A percentile compares a stretch with the other conserved stretches of the same genome.
Conservation (phyloP, 1,284 basidiomycete genomes). For the Microbotryum scabiosae region DNA sequence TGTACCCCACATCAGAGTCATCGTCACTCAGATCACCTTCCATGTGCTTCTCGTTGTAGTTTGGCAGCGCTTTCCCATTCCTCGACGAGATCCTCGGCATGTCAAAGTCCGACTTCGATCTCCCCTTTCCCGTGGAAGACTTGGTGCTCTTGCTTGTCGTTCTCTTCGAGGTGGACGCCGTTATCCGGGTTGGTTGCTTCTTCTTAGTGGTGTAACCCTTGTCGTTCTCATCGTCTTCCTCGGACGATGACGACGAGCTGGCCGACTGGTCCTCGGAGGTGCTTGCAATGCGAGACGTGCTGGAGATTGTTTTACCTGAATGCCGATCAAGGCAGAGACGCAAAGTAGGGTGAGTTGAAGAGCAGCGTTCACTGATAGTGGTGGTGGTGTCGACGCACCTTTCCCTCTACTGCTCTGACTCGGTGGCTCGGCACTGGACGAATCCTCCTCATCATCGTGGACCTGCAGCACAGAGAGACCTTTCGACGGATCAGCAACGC, state of each 20-base stretch:
- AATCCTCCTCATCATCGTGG: slow-evolving; percentile 23
- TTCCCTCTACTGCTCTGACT: slow-evolving; percentile 21
- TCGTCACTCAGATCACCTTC: slow-evolving; percentile 15
- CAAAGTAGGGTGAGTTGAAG: no score
- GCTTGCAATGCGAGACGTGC: no score
- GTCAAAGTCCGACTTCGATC: slow-evolving; percentile 21
- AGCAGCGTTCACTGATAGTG: no score
- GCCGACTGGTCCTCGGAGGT: slow-evolving; percentile 15
- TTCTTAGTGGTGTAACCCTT: slow-evolving; percentile 17
- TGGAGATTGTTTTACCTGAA: no score
- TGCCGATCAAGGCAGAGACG: not conserved
- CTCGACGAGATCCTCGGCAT: slow-evolving; percentile 28
- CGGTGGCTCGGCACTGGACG: slow-evolving; percentile 3
- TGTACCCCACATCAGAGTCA: slow-evolving; percentile 15
- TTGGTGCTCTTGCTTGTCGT: not conserved
- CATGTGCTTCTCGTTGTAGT: slow-evolving; percentile 32
- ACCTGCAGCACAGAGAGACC: not conserved
- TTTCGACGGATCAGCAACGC: not conserved
- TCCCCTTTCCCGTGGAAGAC: slow-evolving; percentile 6
- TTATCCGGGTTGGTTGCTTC: slow-evolving; percentile 13
- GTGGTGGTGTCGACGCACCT: slow-evolving; percentile 2
- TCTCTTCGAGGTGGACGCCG: not conserved
- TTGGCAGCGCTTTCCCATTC: slow-evolving; percentile 31
- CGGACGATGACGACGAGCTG: not conserved
- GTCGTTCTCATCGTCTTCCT: slow-evolving; percentile 8